Conservation (phyloP, 805 yeast genomes). For the Isabelozyma pseudorhagii region DNA sequence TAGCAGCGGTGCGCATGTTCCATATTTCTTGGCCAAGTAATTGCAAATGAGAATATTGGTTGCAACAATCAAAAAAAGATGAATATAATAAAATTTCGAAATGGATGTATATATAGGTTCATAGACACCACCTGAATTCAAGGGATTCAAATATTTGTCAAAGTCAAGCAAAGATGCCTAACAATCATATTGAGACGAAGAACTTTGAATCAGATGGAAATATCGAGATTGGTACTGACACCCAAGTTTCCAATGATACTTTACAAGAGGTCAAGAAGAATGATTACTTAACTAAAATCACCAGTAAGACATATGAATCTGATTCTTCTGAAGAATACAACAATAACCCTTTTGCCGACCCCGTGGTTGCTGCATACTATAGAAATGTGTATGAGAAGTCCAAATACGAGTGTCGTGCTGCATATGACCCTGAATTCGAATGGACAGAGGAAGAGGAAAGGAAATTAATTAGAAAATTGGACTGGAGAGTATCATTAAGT, state of each 20-base stretch:
- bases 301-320: slow-evolving; percentile 2
- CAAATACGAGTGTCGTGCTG: slow-evolving; percentile 29
- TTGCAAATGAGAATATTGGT: not conserved
- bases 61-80: not conserved
- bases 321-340: slow-evolving; percentile 19
- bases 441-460: slow-evolving; percentile 57
- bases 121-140: not conserved
- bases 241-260: not conserved
- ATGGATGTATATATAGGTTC: not conserved
- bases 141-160: not conserved
- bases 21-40: not conserved
- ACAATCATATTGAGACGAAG: not conserved
- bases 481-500: slow-evolving; percentile 53
- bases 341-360: slow-evolving; percentile 36
- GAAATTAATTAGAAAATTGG: slow-evolving; percentile 47
- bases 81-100: not conserved
- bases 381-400: slow-evolving; percentile 25
- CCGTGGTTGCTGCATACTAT: slow-evolving; percentile 28
- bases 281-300: not conserved
- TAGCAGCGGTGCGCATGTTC: not conserved
- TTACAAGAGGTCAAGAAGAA: not conserved
- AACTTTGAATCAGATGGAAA: not conserved
- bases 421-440: slow-evolving; percentile 53
- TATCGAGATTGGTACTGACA: not conserved
- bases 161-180: not conserved